These are phyloP conservation scores for Heimioporus retisporus DNA, from an alignment of 1,284 basidiomycete species.

Conservation along the genomic window DNA sequence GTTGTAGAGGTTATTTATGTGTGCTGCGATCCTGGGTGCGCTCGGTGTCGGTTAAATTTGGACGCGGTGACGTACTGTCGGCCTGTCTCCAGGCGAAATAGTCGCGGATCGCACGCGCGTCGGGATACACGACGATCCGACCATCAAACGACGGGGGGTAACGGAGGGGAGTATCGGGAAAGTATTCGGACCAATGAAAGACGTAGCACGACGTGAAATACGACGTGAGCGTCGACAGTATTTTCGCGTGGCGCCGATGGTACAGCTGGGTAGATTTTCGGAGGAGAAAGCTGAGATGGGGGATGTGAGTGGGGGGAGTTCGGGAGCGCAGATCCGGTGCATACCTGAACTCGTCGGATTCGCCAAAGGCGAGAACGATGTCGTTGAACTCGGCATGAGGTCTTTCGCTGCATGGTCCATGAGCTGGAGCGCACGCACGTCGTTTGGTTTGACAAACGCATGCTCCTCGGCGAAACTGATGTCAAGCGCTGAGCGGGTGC, in stretches of 20 bases:
- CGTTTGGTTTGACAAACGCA: conserved; percentile 92
- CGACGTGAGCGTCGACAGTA: conserved; percentile 90
- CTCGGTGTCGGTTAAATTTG: conserved; percentile 22
- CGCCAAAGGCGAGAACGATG: conserved; percentile 91
- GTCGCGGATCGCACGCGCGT: conserved; percentile 79
- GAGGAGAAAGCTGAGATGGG: conserved; percentile 84
- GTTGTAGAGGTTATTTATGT: conserved; percentile 99
- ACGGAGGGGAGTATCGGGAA: conserved; percentile 75
- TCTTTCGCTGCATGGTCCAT: conserved; percentile 94
- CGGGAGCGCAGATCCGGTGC: background rate
- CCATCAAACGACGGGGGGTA: conserved; percentile 96
- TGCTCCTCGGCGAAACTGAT: conserved; percentile 89
- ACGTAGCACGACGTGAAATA: conserved; percentile 96
- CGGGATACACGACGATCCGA: conserved; percentile 89
- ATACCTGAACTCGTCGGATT: conserved; percentile 97
- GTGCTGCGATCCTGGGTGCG: conserved; percentile 67
- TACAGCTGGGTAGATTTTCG: conserved; percentile 82
- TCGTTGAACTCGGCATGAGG: conserved; percentile 89
- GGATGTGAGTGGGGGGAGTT: background rate
- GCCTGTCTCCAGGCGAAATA: conserved; percentile 98
- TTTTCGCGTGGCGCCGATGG: conserved; percentile 90
- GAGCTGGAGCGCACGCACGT: conserved; percentile 84
- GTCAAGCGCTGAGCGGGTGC: conserved; percentile 13
- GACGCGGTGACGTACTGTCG: conserved; percentile 76
- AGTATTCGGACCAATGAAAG: conserved; percentile 86